These are phyloP conservation scores for Fusarium hostae DNA, from an alignment of 2,329 filamentous ascomycete genomes.

Conservation along the genomic window DNA sequence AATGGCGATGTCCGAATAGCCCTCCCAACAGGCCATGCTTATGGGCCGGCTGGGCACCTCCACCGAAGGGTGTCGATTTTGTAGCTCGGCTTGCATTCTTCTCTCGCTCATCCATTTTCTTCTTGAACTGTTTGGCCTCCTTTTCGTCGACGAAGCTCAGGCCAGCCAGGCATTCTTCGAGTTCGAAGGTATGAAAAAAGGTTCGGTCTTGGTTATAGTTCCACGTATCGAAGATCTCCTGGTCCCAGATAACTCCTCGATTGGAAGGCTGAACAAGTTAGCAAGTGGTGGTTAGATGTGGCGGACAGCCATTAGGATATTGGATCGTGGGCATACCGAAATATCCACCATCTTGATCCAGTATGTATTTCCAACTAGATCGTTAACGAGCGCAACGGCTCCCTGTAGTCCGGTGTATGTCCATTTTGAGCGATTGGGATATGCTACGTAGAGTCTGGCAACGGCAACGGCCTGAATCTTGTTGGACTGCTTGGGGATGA, in stretches of 20 bases:
- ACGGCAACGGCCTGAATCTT: constrained; percentile 98
- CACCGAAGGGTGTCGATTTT: constrained; percentile 78
- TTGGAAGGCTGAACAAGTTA: constrained; percentile 69
- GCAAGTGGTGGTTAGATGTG: constrained; percentile 15
- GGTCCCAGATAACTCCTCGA: constrained; percentile 93
- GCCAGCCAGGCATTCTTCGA: constrained; percentile 89
- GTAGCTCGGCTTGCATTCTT: constrained; percentile 95
- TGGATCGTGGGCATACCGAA: constrained; percentile 67
- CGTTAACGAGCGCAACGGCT: constrained; percentile 89
- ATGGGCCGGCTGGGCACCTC: constrained; percentile 53
- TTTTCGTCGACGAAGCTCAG: constrained; percentile 97
- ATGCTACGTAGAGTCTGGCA: constrained; percentile 90
- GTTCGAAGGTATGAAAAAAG: constrained; percentile 97
- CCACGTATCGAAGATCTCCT: constrained; percentile 97
- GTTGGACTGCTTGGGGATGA: constrained; percentile 92
- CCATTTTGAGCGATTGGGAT: constrained; percentile 88
- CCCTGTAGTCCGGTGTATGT: constrained; percentile 94
- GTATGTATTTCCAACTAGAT: constrained; percentile 93
- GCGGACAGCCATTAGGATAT: constrained; percentile 11
- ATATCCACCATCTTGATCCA: constrained; percentile 99
- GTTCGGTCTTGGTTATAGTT: constrained; percentile 95
- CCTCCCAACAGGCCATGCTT: constrained; percentile 66
- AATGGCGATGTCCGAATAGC: constrained; percentile 71
- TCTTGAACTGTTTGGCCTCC: constrained; percentile 95
- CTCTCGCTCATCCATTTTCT: constrained; percentile 96